Percentiles rank a stretch among this genome's conserved stretches.
Evolutionary conservation across 2,329 filamentous ascomycete species (phyloP).

Genomic region (Ciborinia camelliae): DNA sequence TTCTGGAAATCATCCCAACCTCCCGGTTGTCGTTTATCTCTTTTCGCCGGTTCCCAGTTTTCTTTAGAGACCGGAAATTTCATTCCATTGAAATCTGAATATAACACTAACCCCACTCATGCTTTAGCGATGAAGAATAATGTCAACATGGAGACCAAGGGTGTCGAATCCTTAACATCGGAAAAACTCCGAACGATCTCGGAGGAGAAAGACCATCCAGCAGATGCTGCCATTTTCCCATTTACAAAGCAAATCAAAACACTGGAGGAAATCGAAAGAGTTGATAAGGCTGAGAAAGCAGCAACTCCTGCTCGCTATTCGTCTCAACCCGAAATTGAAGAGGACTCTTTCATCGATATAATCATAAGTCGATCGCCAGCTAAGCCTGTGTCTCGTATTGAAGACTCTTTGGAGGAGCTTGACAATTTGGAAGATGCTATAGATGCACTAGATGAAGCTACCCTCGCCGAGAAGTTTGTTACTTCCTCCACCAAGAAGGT

Average conservation of each 20-base stretch:
- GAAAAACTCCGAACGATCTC: neutral
- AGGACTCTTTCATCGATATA: conserved; percentile 40
- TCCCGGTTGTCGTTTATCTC: conserved; percentile 21
- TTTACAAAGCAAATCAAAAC: conserved; percentile 28
- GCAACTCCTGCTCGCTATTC: conserved; percentile 2
- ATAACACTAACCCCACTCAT: conserved; percentile 19
- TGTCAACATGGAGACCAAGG: neutral
- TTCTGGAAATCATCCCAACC: conserved; percentile 17
- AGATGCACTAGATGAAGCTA: conserved; percentile 41
- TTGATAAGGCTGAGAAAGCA: conserved; percentile 16
- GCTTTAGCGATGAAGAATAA: conserved; percentile 27
- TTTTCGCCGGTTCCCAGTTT: conserved; percentile 19
- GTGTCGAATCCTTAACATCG: neutral
- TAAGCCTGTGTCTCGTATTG: conserved; percentile 48
- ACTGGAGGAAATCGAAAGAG: conserved; percentile 33
- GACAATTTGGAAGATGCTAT: conserved; percentile 60
- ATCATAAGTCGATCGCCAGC: conserved; percentile 40
- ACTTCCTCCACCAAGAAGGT: conserved; percentile 8
- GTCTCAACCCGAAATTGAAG: conserved; percentile 22
- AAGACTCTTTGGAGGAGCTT: conserved; percentile 61
- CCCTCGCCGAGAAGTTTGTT: conserved; percentile 29
- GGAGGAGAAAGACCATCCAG: neutral
- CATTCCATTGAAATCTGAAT: conserved; percentile 4
- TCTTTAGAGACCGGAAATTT: conserved; percentile 15
- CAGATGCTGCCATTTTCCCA: neutral